These are phyloP conservation scores for Septoria linicola DNA, from an alignment of 2,329 filamentous ascomycete genomes.

Conservation along the genomic window DNA sequence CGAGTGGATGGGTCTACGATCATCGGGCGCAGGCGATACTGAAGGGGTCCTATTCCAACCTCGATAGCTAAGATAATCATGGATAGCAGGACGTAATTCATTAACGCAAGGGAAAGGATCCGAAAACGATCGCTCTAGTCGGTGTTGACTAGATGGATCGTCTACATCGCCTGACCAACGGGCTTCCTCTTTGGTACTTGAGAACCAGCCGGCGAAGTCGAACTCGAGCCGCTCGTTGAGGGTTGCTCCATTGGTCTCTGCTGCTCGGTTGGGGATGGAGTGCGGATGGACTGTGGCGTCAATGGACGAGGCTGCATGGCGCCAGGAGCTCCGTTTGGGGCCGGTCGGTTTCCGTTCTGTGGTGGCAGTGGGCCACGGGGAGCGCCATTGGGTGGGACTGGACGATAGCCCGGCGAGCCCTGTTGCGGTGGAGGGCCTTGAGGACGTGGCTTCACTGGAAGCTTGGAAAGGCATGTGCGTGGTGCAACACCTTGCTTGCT, in stretches of 20 bases:
- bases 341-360: conserved; percentile 40
- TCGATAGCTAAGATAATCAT: conserved; percentile 24
- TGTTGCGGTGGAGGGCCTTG: conserved; percentile 52
- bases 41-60: conserved; percentile 21
- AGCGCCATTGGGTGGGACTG: conserved; percentile 30
- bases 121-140: conserved; percentile 15
- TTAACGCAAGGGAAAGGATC: conserved; percentile 28
- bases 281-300: conserved; percentile 25
- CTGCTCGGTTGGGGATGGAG: conserved; percentile 18
- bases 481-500: conserved; percentile 91
- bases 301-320: conserved; percentile 30
- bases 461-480: conserved; percentile 86
- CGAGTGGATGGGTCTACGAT: conserved; percentile 14
- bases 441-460: conserved; percentile 81
- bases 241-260: conserved; percentile 3
- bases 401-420: conserved; percentile 23
- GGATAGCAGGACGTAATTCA: conserved; percentile 26
- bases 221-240: conserved; percentile 14
- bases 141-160: conserved; percentile 7
- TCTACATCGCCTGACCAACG: conserved; percentile 47
- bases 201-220: conserved; percentile 17
- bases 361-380: conserved; percentile 31
- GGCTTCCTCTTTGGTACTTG: conserved; percentile 46
- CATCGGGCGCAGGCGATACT: conserved; percentile 21
- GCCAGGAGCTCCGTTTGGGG: conserved; percentile 24